Percentiles rank a stretch among this genome's conserved stretches.
Evolutionary conservation across 202 grass and related monocot genomes (phyloP).

Genomic region (Thinopyrum obtusiflorum): DNA sequence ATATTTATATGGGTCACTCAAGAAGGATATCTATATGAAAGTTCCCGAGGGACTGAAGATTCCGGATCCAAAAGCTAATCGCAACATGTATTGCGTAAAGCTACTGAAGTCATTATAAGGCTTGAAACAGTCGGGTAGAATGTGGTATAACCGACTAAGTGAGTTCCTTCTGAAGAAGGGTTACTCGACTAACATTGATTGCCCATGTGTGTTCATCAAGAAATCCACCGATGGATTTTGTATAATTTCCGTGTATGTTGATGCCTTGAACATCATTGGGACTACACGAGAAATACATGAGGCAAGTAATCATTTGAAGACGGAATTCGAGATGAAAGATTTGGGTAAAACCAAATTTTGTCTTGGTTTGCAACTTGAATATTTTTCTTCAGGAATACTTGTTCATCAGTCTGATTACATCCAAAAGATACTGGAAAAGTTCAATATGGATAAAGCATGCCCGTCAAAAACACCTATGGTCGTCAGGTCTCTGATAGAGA

Average conservation of each 20-base stretch:
- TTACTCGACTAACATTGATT: too few relatives aligned
- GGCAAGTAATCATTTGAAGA: background rate
- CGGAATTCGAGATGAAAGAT: background rate
- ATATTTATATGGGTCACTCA: background rate
- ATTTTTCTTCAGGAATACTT: background rate
- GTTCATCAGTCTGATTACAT: background rate
- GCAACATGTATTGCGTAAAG: background rate
- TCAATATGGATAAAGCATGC: too few relatives aligned
- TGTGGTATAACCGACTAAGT: background rate
- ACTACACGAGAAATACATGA: background rate
- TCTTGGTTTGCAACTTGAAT: background rate
- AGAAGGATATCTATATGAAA: background rate
- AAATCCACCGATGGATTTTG: background rate
- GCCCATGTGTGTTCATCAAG: background rate
- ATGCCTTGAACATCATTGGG: background rate
- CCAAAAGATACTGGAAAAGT: too few relatives aligned
- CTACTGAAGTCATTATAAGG: background rate
- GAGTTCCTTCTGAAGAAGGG: too few relatives aligned
- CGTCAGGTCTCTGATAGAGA: too few relatives aligned
- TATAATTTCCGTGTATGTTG: background rate
- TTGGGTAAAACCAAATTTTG: background rate
- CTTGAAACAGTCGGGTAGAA: background rate
- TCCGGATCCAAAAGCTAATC: background rate
- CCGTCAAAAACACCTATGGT: too few relatives aligned
- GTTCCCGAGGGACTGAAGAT: background rate